phyloP scores from a whole-genome alignment of 108 stramenopile species.

The Nitzschia sp. region DNA sequence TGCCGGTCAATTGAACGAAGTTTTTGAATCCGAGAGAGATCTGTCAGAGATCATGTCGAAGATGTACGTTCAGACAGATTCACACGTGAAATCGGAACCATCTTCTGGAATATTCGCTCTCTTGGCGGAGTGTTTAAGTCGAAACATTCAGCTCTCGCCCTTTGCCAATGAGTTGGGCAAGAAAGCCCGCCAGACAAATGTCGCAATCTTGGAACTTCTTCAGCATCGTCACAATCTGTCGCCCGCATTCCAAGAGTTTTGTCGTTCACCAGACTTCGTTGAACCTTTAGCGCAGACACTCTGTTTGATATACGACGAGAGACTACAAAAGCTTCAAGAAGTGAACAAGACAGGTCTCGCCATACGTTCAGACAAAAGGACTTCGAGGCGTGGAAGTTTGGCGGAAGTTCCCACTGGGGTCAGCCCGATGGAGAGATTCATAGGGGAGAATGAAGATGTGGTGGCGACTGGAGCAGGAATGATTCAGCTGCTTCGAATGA shows the following conservation, averaged over 20 bases:
- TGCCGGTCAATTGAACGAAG: conserved; percentile 70
- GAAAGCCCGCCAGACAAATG: conserved; percentile 77
- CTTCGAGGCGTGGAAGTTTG: conserved; percentile 35
- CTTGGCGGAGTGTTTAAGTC: conserved; percentile 84
- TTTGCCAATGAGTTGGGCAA: conserved; percentile 62
- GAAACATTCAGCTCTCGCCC: conserved; percentile 81
- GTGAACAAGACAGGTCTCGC: conserved; percentile 12
- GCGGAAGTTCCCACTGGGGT: conserved; percentile 22
- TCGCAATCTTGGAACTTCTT: conserved; percentile 76
- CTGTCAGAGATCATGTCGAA: conserved; percentile 36
- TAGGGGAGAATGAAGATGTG: conserved; percentile 49
- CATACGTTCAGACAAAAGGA: too few relatives aligned
- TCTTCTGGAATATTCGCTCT: conserved; percentile 83
- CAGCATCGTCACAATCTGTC: conserved; percentile 73
- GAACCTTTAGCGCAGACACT: conserved; percentile 85
- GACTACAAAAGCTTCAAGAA: conserved; percentile 38
- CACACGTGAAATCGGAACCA: conserved; percentile 54
- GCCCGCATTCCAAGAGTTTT: conserved; percentile 81
- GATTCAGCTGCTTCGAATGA: conserved; percentile 70
- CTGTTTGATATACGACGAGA: conserved; percentile 75
- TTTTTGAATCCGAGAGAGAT: conserved; percentile 71
- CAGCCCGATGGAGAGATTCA: conserved; percentile 61
- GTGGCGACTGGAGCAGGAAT: conserved; percentile 59
- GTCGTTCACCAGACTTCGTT: conserved; percentile 70
- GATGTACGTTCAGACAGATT: conserved; percentile 23